phyloP scores from a whole-genome alignment of 176 grass and related monocot genomes.

The Carex pumila region DNA sequence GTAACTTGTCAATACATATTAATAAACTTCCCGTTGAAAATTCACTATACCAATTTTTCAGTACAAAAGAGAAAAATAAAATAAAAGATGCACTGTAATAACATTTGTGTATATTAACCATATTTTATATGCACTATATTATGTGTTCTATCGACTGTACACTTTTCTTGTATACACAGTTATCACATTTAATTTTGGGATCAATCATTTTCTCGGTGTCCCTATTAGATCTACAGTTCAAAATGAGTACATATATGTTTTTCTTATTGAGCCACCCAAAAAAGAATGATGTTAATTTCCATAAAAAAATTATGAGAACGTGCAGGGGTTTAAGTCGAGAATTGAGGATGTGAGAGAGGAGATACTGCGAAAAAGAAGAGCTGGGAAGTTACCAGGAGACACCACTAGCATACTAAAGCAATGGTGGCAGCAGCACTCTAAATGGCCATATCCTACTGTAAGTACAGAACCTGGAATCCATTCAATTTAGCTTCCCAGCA shows the following conservation, averaged over 20 bases:
- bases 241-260: background rate
- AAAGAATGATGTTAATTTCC: background rate
- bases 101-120: background rate
- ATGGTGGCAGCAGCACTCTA: slow-evolving; percentile 99
- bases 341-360: slow-evolving; percentile 97
- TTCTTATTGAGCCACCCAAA: background rate
- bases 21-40: background rate
- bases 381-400: slow-evolving; percentile 96
- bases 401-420: slow-evolving; percentile 91
- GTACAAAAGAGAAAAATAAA: background rate
- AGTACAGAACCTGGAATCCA: slow-evolving; percentile 28
- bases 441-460: slow-evolving; percentile 99
- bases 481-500: background rate
- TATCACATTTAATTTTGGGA: background rate
- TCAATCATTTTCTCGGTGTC: background rate
- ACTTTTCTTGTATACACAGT: background rate
- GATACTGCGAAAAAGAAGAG: slow-evolving; percentile 92
- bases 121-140: background rate
- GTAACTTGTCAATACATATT: slow-evolving; percentile 23
- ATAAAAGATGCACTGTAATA: background rate
- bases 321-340: slow-evolving; percentile 90
- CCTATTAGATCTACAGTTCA: background rate
- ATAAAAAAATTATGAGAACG: background rate
- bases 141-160: background rate
- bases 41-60: background rate